phyloP scores from a whole-genome alignment of 78 protist genomes.

The Speleostelium caveatum region DNA sequence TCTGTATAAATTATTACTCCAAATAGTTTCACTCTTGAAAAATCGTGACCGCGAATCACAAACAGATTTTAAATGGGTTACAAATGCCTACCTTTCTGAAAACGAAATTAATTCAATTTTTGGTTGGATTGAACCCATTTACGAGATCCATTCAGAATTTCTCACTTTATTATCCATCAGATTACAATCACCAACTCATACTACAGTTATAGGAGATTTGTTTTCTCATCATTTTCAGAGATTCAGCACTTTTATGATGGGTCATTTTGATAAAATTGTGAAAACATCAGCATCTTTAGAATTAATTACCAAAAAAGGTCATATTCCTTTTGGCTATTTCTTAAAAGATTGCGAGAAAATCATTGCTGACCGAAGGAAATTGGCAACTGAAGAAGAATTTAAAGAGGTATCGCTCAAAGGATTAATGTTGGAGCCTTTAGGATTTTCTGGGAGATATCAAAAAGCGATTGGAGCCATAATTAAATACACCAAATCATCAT shows the following conservation, averaged over 20 bases:
- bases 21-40: slow-evolving; percentile 2
- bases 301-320: slow-evolving; percentile 21
- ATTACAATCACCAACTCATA: slow-evolving; percentile 13
- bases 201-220: slow-evolving; percentile 51
- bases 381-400: slow-evolving; percentile 44
- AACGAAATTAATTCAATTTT: slow-evolving; percentile 53
- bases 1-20: slow-evolving; percentile 17
- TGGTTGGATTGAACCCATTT: slow-evolving; percentile 35
- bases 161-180: slow-evolving; percentile 36
- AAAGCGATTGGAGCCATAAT: slow-evolving; percentile 56
- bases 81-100: slow-evolving; percentile 40
- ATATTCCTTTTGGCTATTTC: slow-evolving; percentile 16
- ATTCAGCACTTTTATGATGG: slow-evolving; percentile 32
- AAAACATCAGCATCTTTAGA: slow-evolving; percentile 28
- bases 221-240: slow-evolving; percentile 39
- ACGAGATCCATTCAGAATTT: slow-evolving; percentile 2
- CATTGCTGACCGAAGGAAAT: slow-evolving; percentile 23
- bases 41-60: slow-evolving; percentile 58
- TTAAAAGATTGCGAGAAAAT: slow-evolving; percentile 54
- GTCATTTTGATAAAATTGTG: too few species aligned
- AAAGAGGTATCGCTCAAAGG: slow-evolving; percentile 42
- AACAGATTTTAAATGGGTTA: too few species aligned
- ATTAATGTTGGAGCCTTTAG: slow-evolving; percentile 34
- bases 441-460: slow-evolving; percentile 34
- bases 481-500: slow-evolving; percentile 66